Evolutionary conservation across 345 rosid genomes (phyloP).

Genomic region (Brassica nigra): DNA sequence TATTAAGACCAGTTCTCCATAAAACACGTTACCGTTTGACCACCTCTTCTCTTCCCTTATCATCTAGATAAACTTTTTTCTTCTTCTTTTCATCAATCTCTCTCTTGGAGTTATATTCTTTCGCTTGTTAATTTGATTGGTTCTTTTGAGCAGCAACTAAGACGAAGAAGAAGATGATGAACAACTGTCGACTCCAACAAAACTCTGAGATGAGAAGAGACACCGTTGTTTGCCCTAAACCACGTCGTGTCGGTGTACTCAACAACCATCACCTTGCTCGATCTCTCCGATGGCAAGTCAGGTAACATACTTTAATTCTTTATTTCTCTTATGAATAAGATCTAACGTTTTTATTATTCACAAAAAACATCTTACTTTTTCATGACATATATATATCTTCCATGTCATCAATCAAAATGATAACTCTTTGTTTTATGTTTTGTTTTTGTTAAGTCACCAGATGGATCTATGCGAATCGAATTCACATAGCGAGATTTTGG

Average conservation of each 20-base stretch:
- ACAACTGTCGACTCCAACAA: constrained; percentile 62
- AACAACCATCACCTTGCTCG: constrained; percentile 48
- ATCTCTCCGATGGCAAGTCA: constrained; percentile 60
- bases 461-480: constrained; percentile 51
- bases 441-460: constrained; percentile 58
- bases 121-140: not conserved
- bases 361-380: not conserved
- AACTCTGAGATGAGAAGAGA: constrained; percentile 49
- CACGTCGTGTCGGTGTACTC: constrained; percentile 55
- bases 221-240: constrained; percentile 60
- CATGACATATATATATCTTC: not conserved
- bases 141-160: not conserved
- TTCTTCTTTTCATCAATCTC: not conserved
- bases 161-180: constrained; percentile 46
- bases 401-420: not conserved
- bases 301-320: not conserved
- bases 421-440: not conserved
- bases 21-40: constrained; percentile 42
- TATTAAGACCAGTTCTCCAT: constrained; percentile 36
- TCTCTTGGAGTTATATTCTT: not conserved
- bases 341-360: not conserved
- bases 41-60: constrained; percentile 33
- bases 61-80: constrained; percentile 9
- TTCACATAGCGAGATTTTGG: constrained; percentile 66
- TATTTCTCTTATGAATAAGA: not conserved